Evolutionary conservation across 2,329 filamentous ascomycete species (phyloP).

Genomic region (Leptographium galeiforme): DNA sequence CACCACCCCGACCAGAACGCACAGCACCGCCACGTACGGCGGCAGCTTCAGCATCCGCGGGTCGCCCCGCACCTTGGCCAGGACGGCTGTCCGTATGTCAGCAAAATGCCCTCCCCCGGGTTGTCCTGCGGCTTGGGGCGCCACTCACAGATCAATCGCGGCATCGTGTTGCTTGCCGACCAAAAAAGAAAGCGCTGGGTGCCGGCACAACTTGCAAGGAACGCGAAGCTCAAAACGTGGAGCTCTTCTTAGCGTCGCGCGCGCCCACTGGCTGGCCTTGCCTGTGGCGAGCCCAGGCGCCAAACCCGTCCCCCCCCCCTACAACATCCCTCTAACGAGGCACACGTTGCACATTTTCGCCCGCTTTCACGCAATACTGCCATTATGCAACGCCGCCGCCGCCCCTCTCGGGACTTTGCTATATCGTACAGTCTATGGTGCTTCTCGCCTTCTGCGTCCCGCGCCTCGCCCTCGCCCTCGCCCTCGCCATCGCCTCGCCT

Average conservation of each 20-base stretch:
- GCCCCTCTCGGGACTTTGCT: background rate
- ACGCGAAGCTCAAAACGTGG: background rate
- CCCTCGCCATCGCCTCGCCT: conserved; percentile 11
- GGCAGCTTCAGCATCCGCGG: conserved; percentile 72
- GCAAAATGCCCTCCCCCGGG: background rate
- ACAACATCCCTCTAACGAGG: background rate
- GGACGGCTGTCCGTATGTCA: conserved; percentile 32
- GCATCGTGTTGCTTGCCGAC: conserved; percentile 24
- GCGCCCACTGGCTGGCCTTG: no score
- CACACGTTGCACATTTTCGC: background rate
- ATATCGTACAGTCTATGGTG: background rate
- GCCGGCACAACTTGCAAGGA: background rate
- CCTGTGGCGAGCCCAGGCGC: no score
- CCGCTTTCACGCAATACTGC: background rate
- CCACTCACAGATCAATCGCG: conserved; percentile 39
- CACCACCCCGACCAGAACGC: conserved; percentile 68
- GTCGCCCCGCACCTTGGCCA: conserved; percentile 62
- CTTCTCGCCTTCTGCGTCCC: background rate
- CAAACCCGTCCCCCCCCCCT: no score
- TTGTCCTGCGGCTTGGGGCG: background rate
- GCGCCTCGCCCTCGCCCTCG: background rate
- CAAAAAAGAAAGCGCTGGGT: background rate
- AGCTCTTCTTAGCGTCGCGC: background rate
- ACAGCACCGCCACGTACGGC: conserved; percentile 75
- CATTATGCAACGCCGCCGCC: no score